Evolutionary conservation across 192 early-diverging fungal genomes (phyloP).

Genomic region (Coemansia sp.): DNA sequence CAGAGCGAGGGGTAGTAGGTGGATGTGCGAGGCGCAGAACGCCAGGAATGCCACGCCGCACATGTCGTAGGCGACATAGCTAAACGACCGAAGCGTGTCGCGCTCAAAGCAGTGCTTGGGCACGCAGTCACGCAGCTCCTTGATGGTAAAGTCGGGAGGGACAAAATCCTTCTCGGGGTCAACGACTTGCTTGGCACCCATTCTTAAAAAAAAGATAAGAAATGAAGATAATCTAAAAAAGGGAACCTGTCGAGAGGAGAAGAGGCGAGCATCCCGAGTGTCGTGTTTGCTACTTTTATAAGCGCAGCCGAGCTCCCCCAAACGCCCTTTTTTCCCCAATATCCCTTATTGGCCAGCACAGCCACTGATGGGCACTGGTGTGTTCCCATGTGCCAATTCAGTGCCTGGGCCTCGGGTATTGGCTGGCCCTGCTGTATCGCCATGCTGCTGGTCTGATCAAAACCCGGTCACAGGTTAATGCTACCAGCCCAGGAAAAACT

Average conservation of each 20-base stretch:
- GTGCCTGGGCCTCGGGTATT: neutral
- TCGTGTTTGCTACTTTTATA: slow-evolving; percentile 1
- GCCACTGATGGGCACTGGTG: neutral
- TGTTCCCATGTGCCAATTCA: neutral
- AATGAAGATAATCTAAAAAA: neutral
- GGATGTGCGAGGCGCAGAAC: slow-evolving; percentile 70
- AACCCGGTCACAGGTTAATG: neutral
- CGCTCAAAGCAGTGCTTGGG: slow-evolving; percentile 94
- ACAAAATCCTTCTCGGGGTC: slow-evolving; percentile 49
- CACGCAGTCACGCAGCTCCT: slow-evolving; percentile 85
- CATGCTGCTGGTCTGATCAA: neutral
- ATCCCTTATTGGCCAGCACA: neutral
- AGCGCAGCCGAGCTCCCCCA: neutral
- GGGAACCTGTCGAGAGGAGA: neutral
- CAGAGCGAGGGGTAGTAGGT: slow-evolving; percentile 49
- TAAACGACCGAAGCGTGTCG: slow-evolving; percentile 73
- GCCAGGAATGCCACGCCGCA: slow-evolving; percentile 62
- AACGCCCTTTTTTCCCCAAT: neutral
- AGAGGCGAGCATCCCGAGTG: neutral
- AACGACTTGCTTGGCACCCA: slow-evolving; percentile 39
- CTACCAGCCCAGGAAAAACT: neutral
- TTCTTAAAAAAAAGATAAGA: slow-evolving; percentile 10
- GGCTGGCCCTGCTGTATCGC: neutral
- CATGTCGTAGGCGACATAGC: slow-evolving; percentile 78
- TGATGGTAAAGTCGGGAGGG: slow-evolving; percentile 78